Base-by-base conservation (phyloP, 78 protist species). In the Acrasis kona region DNA sequence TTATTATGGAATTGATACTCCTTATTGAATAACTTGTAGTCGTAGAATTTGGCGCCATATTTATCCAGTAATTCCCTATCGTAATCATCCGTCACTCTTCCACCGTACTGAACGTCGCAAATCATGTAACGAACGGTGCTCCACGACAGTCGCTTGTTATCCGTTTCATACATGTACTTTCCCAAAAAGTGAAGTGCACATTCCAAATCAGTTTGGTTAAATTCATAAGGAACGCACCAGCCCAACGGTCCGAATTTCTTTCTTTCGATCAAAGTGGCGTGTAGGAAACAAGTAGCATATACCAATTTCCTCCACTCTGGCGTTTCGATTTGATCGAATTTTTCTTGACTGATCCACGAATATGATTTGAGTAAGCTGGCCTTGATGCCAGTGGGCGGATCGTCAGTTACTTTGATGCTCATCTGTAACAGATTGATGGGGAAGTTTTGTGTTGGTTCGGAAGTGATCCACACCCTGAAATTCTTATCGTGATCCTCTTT, bases 31-130 rank as follows among this genome's bases (percentile, higher is more conserved):
- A 76, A 28, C 41, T 38, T 31, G 31, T 72, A 64, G 7, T 3
- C 1, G 1, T 70, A 19, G 76, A 79, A 85, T 65, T 19, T 0
- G 38, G 69, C 42, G 5, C 85, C 87, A 42, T 36, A 83, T 5
- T 88, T 72, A 37, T 36, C 70, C n/a, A 87, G 68, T 27, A 86
- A 74, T 8, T 77, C 58, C 65, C 65, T 67, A 65, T 93, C 97
- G 50, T 9, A 79, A 57, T 87, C 87, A 64, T 90, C 92, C 5
- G 94, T 88, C 76, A 93, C 82, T 27, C 91, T 74, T 3, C 97
- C 97, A 1, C 97, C 97, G 78, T 93, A 93, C 39, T 84, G 87
- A 30, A 87, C 91, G 39, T 93, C 95, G 41, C 87, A 41, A 9
- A 93, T 34, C 92, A 90, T 85, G 83, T 88, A 93, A 29, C 84